phyloP scores from a whole-genome alignment of 2,329 filamentous ascomycete species.

The Scortechinia acanthostroma region DNA sequence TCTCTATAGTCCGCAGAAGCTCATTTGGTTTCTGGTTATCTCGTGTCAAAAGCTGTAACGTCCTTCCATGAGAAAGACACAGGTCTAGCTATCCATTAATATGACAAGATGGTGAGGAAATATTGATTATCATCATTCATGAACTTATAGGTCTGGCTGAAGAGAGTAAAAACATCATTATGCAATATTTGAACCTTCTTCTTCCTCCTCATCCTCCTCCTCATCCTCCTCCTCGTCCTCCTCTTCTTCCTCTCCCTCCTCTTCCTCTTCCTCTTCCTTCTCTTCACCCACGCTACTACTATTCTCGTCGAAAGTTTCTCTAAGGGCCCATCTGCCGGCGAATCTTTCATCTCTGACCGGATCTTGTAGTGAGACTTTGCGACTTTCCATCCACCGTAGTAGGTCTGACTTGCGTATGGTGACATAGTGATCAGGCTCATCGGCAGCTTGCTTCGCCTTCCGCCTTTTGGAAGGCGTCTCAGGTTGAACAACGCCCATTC shows the following conservation, averaged over 20 bases:
- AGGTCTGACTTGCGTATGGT: conserved; percentile 17
- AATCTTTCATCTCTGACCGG: conserved; percentile 47
- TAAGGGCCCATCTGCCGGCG: conserved; percentile 28
- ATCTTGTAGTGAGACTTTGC: conserved; percentile 34
- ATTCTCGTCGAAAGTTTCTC: neutral
- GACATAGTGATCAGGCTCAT: neutral
- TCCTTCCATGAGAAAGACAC: no score
- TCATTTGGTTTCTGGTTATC: no score
- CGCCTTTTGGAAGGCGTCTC: conserved; percentile 32
- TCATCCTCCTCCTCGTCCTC: neutral
- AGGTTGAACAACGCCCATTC: conserved; percentile 46
- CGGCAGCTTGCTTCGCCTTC: conserved; percentile 16
- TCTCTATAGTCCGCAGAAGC: no score
- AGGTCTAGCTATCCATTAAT: no score
- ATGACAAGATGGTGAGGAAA: no score
- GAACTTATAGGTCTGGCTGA: no score
- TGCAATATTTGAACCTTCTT: conserved; percentile 1
- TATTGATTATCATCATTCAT: neutral
- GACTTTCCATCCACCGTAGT: conserved; percentile 40
- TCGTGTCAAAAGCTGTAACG: no score
- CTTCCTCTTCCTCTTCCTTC: neutral
- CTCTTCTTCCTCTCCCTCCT: neutral
- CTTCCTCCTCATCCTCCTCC: no score
- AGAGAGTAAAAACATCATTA: neutral
- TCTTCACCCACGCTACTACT: neutral